Conservation (phyloP, 1,139 yeast genomes). For the Kazachstania sp. region DNA sequence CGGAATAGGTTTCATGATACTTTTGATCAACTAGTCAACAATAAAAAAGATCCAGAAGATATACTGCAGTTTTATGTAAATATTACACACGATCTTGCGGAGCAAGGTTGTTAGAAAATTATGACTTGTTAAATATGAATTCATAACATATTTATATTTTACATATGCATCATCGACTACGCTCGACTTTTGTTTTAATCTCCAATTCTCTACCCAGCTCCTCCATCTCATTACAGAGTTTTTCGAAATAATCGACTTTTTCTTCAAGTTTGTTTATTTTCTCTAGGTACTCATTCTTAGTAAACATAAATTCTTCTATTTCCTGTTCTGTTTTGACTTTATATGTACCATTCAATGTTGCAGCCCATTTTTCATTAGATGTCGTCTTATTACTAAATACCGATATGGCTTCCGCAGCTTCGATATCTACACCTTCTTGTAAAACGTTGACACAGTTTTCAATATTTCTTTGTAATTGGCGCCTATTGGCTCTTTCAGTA, state of each 20-base stretch:
- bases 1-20: slow-evolving; percentile 45
- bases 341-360: slow-evolving; percentile 13
- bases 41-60: slow-evolving; percentile 37
- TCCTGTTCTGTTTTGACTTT: slow-evolving; percentile 12
- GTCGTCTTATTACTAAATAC: slow-evolving; percentile 8
- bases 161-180: slow-evolving; percentile 6
- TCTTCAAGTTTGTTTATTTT: slow-evolving; percentile 16
- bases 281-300: slow-evolving; percentile 10
- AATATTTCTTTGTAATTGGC: slow-evolving; percentile 19
- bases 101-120: slow-evolving; percentile 44
- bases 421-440: slow-evolving; percentile 17
- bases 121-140: neutral
- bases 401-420: slow-evolving; percentile 11
- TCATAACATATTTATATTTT: neutral
- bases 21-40: slow-evolving; percentile 28
- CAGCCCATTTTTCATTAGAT: slow-evolving; percentile 18
- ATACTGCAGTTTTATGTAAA: slow-evolving; percentile 70
- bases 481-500: slow-evolving; percentile 7
- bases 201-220: slow-evolving; percentile 23
- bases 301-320: slow-evolving; percentile 9
- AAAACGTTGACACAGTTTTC: slow-evolving; percentile 17
- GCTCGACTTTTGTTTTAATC: slow-evolving; percentile 17
- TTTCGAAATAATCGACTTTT: slow-evolving; percentile 20
- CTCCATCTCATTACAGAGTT: slow-evolving; percentile 23
- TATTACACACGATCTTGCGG: slow-evolving; percentile 61